Base-by-base conservation (phyloP, 345 rosid genomes). In the Gynandropsis gynandra region DNA sequence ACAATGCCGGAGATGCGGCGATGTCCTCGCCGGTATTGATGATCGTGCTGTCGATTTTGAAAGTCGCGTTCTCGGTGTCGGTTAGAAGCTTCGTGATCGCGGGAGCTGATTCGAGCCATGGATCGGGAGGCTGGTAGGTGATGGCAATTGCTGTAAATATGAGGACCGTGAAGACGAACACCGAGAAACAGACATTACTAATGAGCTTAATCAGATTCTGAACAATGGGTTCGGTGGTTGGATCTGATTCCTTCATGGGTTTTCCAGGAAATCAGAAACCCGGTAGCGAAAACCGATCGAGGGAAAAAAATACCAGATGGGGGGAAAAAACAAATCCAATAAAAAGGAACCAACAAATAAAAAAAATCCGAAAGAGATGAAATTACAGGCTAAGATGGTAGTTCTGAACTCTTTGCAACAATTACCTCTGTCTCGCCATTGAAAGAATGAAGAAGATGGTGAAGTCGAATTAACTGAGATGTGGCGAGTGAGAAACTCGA, bases 121-220 rank as follows among this genome's bases (percentile, higher is more conserved):
- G 95, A 79, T 87, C 95, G 52, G 89, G 95, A 4, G 98, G 98
- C 61, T 87, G 93, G 68, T 87, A 87, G 16, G 96, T 87, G 67
- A 85, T 74, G 56, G 96, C 96, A 56, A 87, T 75, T 39, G 78
- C 86, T 1, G 90, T 82, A 61, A 92, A 76, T 5, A 85, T 75
- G 45, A 92, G 74, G 38, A 92, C 96, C 7, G 83, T 59, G 81
- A 90, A 73, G 10, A 90, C 95, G 49, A 90, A 90, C 16, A 74
- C 83, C 15, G 98, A 87, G 81, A 92, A 87, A 50, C 98, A 87
- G 24, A 87, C 71, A 69, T 84, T 92, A 77, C 86, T 84, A 42
- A 85, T 92, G 33, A 82, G 65, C 62, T 82, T 85, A 43, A 85
- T 82, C 43, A 82, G 67, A 37, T 92, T 82, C 58, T 92, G 95